Percentiles rank a stretch among this genome's conserved stretches.
Conservation (phyloP, 78 protist genomes). For the Cavenderia fasciculata region DNA sequence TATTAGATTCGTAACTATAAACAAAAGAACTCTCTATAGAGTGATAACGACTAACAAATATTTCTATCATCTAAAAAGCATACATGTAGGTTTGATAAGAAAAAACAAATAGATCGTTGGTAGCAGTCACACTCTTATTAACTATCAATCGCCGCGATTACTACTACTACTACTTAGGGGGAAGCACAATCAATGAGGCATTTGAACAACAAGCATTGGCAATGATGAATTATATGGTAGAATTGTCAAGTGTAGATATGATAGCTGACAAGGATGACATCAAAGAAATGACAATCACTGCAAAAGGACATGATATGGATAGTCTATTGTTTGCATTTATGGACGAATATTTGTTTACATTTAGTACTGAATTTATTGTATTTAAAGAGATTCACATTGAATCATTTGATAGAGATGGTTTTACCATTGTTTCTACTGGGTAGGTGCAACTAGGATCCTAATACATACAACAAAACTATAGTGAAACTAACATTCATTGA, state of each 20-base stretch:
- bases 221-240: conserved; percentile 67
- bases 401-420: conserved; percentile 32
- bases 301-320: conserved; percentile 66
- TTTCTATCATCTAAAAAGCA: conserved; percentile 1
- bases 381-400: conserved; percentile 44
- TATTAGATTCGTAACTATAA: conserved; percentile 37
- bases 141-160: not conserved
- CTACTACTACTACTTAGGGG: conserved; percentile 11
- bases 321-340: conserved; percentile 52
- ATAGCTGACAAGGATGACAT: conserved; percentile 27
- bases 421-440: conserved; percentile 34
- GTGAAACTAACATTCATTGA: not conserved
- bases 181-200: conserved; percentile 22
- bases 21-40: not conserved
- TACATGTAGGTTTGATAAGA: conserved; percentile 2
- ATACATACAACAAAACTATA: not conserved
- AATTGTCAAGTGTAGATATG: conserved; percentile 38
- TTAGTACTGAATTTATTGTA: conserved; percentile 57
- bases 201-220: conserved; percentile 67
- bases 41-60: not conserved
- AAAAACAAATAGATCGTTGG: not conserved
- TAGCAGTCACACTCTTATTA: not conserved
- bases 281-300: not conserved
- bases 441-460: not conserved
- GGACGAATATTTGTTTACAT: conserved; percentile 52